Conservation (phyloP, 768 basidiomycete species). For the Termitomyces sp. region DNA sequence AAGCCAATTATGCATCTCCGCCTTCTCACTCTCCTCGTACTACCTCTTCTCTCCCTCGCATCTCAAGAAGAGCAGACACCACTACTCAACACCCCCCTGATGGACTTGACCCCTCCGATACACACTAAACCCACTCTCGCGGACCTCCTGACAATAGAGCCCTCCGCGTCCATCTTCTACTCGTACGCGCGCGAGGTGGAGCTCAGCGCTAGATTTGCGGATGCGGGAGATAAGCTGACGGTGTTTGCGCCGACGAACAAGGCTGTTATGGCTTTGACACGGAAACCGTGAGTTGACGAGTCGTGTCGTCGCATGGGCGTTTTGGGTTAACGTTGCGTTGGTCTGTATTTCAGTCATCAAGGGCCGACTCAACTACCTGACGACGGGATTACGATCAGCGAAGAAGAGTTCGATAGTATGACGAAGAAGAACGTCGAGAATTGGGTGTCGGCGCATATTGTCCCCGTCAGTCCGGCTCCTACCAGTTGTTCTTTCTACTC, state of each 20-base stretch:
- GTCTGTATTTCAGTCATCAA: constrained; percentile 50
- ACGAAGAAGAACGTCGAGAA: constrained; percentile 67
- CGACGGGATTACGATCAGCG: constrained; percentile 53
- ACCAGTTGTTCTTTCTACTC: background rate
- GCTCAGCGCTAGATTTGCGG: constrained; percentile 49
- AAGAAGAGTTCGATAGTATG: constrained; percentile 58
- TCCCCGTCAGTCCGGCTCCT: constrained; percentile 51
- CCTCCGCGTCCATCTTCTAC: constrained; percentile 77
- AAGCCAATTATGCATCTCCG: constrained; percentile 36
- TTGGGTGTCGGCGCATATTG: constrained; percentile 82
- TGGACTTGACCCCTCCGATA: constrained; percentile 32
- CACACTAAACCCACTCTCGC: constrained; percentile 54
- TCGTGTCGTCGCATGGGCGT: background rate
- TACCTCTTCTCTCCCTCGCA: constrained; percentile 27
- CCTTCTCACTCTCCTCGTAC: constrained; percentile 25
- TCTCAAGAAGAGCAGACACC: constrained; percentile 32
- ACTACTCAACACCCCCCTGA: constrained; percentile 18
- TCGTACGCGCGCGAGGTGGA: constrained; percentile 75
- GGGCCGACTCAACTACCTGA: constrained; percentile 34
- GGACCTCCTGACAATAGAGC: constrained; percentile 76
- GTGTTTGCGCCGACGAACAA: constrained; percentile 85
- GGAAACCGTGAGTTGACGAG: constrained; percentile 79
- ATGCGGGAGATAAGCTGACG: constrained; percentile 39
- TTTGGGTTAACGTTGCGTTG: background rate
- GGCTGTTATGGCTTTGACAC: constrained; percentile 75